Conservation (phyloP, 352 stramenopile genomes). For the Bremia lactucae region DNA sequence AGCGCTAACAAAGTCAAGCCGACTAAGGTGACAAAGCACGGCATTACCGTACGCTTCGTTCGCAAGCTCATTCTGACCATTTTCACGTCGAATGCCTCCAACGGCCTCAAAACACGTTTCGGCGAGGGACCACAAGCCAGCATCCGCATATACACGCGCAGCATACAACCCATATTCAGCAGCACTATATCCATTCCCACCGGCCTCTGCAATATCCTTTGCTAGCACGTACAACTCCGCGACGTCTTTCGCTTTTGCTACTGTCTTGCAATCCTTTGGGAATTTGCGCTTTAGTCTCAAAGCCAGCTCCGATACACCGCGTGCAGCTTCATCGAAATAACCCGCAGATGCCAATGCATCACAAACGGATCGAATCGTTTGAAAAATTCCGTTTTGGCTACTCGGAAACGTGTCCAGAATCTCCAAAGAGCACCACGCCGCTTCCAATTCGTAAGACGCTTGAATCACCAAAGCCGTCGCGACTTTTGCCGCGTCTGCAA, state of each 20-base stretch:
- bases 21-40: conserved; percentile 46
- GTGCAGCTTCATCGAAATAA: conserved; percentile 63
- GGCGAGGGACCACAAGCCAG: conserved; percentile 35
- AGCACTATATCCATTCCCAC: conserved; percentile 33
- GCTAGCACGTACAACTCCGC: conserved; percentile 43
- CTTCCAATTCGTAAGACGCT: conserved; percentile 49
- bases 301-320: conserved; percentile 43
- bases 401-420: conserved; percentile 29
- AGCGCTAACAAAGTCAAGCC: conserved; percentile 43
- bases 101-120: conserved; percentile 47
- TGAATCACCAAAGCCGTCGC: conserved; percentile 28
- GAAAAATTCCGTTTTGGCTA: conserved; percentile 26
- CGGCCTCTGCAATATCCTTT: conserved; percentile 42
- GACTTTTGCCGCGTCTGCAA: conserved; percentile 36
- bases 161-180: conserved; percentile 43
- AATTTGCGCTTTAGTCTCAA: conserved; percentile 55
- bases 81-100: conserved; percentile 33
- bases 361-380: conserved; percentile 37
- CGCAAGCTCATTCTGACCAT: conserved; percentile 24
- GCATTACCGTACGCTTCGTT: conserved; percentile 51
- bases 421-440: conserved; percentile 57
- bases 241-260: conserved; percentile 24
- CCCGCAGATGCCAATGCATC: conserved; percentile 43
- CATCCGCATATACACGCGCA: conserved; percentile 41
- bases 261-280: conserved; percentile 30